Evolutionary conservation across 1,284 basidiomycete species (phyloP).

Genomic region (Cystobasidium pallidum): DNA sequence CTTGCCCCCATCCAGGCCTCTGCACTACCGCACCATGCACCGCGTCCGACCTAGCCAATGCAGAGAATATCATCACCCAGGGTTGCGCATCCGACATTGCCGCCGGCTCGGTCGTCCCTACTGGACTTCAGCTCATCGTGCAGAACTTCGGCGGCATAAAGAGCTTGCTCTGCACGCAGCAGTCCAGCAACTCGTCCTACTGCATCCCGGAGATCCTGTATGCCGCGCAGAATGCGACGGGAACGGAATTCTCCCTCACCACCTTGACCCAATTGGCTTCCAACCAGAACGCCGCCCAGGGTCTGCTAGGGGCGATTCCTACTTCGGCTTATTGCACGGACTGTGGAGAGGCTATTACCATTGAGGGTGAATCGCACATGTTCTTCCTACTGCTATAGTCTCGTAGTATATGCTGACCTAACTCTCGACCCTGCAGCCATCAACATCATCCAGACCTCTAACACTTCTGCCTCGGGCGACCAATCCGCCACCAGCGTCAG

Average conservation of each 20-base stretch:
- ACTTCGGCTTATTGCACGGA: constrained; percentile 32
- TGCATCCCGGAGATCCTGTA: constrained; percentile 35
- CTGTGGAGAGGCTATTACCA: constrained; percentile 37
- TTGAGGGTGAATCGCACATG: constrained; percentile 19
- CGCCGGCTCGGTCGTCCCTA: background rate
- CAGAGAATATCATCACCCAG: constrained; percentile 10
- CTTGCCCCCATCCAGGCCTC: constrained; percentile 13
- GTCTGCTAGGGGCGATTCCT: constrained; percentile 19
- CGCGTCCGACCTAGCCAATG: constrained; percentile 11
- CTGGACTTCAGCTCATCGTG: constrained; percentile 12
- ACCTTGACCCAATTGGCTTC: background rate
- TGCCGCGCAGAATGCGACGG: constrained; percentile 33
- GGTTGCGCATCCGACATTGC: constrained; percentile 19
- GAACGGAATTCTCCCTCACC: constrained; percentile 28
- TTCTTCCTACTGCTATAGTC: background rate
- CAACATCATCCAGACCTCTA: constrained; percentile 24
- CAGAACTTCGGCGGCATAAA: constrained; percentile 24
- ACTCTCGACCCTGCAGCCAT: background rate
- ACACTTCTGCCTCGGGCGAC: background rate
- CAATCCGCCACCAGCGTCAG: background rate
- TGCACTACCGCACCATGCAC: constrained; percentile 28
- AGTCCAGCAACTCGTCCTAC: constrained; percentile 26
- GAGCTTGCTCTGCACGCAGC: constrained; percentile 25
- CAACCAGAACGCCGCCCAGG: background rate
- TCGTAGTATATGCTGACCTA: background rate